These are phyloP conservation scores for Suillus spraguei DNA, from an alignment of 768 basidiomycete genomes.

Conservation along the genomic window DNA sequence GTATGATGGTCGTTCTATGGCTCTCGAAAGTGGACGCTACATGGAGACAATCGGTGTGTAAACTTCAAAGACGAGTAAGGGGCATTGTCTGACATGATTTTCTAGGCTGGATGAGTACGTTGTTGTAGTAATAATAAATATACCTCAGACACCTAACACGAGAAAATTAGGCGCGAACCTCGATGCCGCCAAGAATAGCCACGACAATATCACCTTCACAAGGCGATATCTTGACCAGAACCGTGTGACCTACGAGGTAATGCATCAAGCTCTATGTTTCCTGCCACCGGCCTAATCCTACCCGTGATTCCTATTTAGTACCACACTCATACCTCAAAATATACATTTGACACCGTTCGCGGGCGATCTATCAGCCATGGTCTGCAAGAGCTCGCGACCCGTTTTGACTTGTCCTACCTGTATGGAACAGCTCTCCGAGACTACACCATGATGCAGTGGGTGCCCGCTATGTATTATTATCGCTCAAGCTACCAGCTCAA, in stretches of 20 bases:
- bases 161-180: slow-evolving; percentile 47
- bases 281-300: not conserved
- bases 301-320: slow-evolving; percentile 43
- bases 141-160: not conserved
- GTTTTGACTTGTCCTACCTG: slow-evolving; percentile 61
- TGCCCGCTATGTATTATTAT: not conserved
- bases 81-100: not conserved
- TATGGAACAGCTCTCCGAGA: slow-evolving; percentile 80
- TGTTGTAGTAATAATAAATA: not conserved
- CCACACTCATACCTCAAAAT: slow-evolving; percentile 55
- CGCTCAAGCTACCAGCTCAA: not conserved
- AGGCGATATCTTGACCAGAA: slow-evolving; percentile 83
- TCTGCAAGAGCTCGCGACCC: slow-evolving; percentile 51
- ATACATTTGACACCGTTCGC: slow-evolving; percentile 59
- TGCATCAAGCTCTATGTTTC: not conserved
- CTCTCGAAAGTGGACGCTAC: slow-evolving; percentile 83
- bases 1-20: slow-evolving; percentile 72
- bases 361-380: slow-evolving; percentile 60
- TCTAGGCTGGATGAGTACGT: slow-evolving; percentile 64
- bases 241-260: slow-evolving; percentile 71
- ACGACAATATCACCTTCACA: slow-evolving; percentile 58
- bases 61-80: not conserved
- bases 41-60: slow-evolving; percentile 86
- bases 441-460: slow-evolving; percentile 65
- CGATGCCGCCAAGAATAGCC: slow-evolving; percentile 36